phyloP scores from a whole-genome alignment of 2,329 filamentous ascomycete species.

The Pseudogymnoascus sp. region DNA sequence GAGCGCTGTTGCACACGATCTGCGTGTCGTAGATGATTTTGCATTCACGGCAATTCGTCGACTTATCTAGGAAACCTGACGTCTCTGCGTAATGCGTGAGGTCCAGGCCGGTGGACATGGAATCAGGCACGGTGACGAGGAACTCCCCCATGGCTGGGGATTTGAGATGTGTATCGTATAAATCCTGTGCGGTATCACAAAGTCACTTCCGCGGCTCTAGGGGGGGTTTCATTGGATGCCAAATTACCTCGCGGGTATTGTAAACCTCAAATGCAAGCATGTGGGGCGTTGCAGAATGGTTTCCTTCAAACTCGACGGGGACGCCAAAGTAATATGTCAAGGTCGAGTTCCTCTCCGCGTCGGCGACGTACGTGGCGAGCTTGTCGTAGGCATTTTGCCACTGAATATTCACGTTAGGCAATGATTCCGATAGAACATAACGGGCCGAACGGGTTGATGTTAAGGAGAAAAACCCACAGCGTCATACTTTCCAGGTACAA shows the following conservation, averaged over 20 bases:
- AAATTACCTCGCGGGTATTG: constrained; percentile 21
- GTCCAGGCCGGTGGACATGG: constrained; percentile 32
- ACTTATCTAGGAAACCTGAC: constrained; percentile 30
- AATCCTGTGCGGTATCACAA: constrained; percentile 20
- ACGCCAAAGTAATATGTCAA: constrained; percentile 40
- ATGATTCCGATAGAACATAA: neutral
- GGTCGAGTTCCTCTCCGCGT: constrained; percentile 31
- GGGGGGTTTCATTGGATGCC: too few species aligned
- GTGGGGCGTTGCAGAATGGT: constrained; percentile 28
- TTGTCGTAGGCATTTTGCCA: constrained; percentile 38
- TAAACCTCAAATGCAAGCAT: constrained; percentile 36
- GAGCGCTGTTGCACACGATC: too few species aligned
- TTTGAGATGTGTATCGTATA: constrained; percentile 31
- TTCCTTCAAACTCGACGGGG: constrained; percentile 32
- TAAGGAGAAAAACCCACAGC: constrained; percentile 23
- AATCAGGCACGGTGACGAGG: constrained; percentile 24
- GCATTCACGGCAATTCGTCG: constrained; percentile 22
- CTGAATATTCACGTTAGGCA: constrained; percentile 20
- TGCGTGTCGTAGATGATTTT: too few species aligned
- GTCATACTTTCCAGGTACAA: constrained; percentile 33
- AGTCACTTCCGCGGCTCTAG: too few species aligned
- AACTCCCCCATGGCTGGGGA: constrained; percentile 30
- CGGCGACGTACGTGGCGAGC: constrained; percentile 33
- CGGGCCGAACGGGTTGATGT: neutral
- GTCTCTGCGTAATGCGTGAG: constrained; percentile 30